A percentile compares a stretch with the other conserved stretches of the same genome.
These are phyloP conservation scores for Candida rishiriensis DNA, from an alignment of 805 yeast genomes.

Conservation along the genomic window DNA sequence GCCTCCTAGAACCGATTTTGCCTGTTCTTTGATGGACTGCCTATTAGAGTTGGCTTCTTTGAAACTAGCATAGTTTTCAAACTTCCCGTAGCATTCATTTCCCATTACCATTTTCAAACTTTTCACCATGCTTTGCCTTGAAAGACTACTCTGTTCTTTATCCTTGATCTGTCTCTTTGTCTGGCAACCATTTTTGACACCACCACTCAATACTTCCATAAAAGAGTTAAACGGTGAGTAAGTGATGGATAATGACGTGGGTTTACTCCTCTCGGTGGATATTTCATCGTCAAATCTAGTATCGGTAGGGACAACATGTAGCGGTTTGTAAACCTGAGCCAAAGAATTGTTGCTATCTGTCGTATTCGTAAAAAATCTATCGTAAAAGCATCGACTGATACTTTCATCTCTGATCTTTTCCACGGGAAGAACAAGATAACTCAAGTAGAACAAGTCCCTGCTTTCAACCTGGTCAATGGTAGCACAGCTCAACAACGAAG, in stretches of 20 bases:
- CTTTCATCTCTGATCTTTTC: constrained; percentile 26
- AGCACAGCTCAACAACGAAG: constrained; percentile 47
- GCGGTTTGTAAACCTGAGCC: neutral
- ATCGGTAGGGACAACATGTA: constrained; percentile 15
- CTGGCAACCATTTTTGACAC: constrained; percentile 54
- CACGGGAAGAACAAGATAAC: constrained; percentile 46
- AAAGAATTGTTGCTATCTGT: neutral
- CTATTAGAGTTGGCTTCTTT: constrained; percentile 6
- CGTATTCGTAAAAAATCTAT: constrained; percentile 10
- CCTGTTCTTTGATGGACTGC: constrained; percentile 2
- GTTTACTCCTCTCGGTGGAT: constrained; percentile 7
- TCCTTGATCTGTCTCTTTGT: constrained; percentile 12
- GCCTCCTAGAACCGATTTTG: constrained; percentile 7
- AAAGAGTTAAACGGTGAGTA: constrained; percentile 17
- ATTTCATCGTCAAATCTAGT: constrained; percentile 1
- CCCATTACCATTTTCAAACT: neutral
- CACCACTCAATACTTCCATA: constrained; percentile 46
- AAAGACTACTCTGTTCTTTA: constrained; percentile 11
- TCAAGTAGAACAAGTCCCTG: constrained; percentile 35
- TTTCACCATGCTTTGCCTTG: constrained; percentile 7
- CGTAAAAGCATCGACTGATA: constrained; percentile 39
- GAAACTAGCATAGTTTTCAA: constrained; percentile 11
- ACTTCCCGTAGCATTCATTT: neutral
- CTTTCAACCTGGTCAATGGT: constrained; percentile 32
- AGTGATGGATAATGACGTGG: constrained; percentile 26